Conservation (phyloP, 2,329 filamentous ascomycete species). For the Nigrograna mackinnonii region DNA sequence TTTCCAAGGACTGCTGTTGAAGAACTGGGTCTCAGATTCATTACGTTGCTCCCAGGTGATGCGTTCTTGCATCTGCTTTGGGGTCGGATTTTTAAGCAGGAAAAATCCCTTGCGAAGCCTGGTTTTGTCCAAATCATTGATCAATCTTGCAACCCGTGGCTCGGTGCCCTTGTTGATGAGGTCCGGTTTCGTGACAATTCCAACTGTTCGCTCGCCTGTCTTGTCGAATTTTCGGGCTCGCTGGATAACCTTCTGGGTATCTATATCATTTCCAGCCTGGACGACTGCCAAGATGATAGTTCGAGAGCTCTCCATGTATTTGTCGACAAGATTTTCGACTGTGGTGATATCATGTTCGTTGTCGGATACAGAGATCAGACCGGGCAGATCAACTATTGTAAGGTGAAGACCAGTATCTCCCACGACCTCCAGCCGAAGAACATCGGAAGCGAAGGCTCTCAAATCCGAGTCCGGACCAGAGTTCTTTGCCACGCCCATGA, state of each 20-base stretch:
- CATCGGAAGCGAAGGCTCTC: constrained; percentile 38
- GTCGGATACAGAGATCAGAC: constrained; percentile 36
- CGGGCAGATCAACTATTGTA: constrained; percentile 48
- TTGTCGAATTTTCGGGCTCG: constrained; percentile 51
- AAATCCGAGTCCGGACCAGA: constrained; percentile 7
- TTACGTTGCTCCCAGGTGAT: constrained; percentile 41
- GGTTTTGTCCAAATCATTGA: constrained; percentile 31
- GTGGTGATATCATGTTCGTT: constrained; percentile 12
- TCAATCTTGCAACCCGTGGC: constrained; percentile 34
- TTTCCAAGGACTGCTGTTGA: constrained; percentile 28
- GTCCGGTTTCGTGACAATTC: constrained; percentile 61
- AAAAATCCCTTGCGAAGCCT: constrained; percentile 45
- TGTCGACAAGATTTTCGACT: constrained; percentile 13
- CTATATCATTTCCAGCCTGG: constrained; percentile 45
- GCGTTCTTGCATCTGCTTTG: constrained; percentile 18
- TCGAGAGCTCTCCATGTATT: constrained; percentile 19
- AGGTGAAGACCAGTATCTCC: constrained; percentile 35
- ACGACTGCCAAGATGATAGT: constrained; percentile 26
- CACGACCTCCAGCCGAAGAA: constrained; percentile 44
- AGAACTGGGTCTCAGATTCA: constrained; percentile 31
- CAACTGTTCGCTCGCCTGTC: constrained; percentile 50
- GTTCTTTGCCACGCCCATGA: constrained; percentile 47
- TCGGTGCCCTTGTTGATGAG: constrained; percentile 43
- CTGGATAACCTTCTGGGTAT: constrained; percentile 59
- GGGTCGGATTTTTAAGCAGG: constrained; percentile 50